Base-by-base conservation (phyloP, 2,329 filamentous ascomycete species). In the Epichloe gansuensis region DNA sequence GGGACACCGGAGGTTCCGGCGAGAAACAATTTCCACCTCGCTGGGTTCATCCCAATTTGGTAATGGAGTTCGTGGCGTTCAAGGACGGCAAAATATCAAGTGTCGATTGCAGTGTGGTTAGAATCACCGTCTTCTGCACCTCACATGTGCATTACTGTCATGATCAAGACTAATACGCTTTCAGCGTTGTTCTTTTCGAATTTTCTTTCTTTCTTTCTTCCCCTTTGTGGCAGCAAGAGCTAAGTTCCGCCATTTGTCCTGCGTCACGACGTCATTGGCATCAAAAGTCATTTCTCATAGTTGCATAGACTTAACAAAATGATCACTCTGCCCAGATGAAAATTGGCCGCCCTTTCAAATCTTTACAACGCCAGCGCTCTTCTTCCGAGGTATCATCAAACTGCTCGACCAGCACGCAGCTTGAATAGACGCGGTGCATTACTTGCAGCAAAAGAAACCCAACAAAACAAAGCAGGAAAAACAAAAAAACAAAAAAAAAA, bases 381-480 rank as follows among this genome's bases (percentile, higher is more conserved):
- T 47, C 43, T 51, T 47, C 38, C n/a, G 3, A 47, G 34, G 13
- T 34, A 38, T 31, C 36, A 36, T 41, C 44, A 25, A 46, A 51
- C 45, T 41, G 51, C 50, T 58, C 58, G 57, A 58, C 57, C 56
- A 63, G 64, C 61, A 59, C 59, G 25, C 35, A 27, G 15, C 25
- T 15, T 49, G 55, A 50, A 46, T 23, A 27, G 17, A 21, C 13
- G 31, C 27, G 15, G 23, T 43, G 13, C 9, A 11, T n/a, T 44
- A 36, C 31, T 38, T 38, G 48, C 13, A 17, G 42, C 7, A 36
- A 39, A 39, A 54, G 40, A 49, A 43, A 40, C 15, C 2, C 9
- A 4, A 50, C 34, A 21, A 48, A 48, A 40, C 51, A 39, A 50
- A 47, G 45, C 9, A 42, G 12, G 36, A 44, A 34, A 17, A 17